Base-by-base conservation (phyloP, 805 yeast species). In the Hanseniaspora guilliermondii region DNA sequence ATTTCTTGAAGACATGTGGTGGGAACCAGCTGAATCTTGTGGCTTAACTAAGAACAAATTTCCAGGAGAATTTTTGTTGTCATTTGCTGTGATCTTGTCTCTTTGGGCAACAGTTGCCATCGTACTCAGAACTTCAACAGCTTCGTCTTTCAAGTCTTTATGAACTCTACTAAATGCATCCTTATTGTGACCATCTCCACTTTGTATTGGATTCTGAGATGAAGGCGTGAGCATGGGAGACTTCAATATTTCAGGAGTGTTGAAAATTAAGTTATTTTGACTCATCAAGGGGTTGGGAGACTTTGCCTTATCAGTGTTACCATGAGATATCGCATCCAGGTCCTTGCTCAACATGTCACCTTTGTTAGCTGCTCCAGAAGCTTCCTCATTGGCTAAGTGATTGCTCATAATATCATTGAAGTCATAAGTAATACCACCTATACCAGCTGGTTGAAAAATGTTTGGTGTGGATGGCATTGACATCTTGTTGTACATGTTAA, bases 351-450 rank as follows among this genome's bases (percentile, higher is more conserved):
- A 56, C 48, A 53, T 45, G 45, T 57, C 60, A 27, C 59, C 62
- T 55, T 60, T 64, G n/a, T 61, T 58, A n/a, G 61, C 60, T 39
- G 56, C 59, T 56, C 57, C 59, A 32, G 57, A 59, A 48, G 44
- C 60, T 47, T 57, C 52, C 21, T 48, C 55, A 24, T 62, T 59
- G 32, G 57, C 16, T 14, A 38, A 1, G 16, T 48, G 30, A 19
- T 37, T 48, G 19, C n/a, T 30, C 21, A 63, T 45, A 11, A 65
- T 42, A 32, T 65, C 68, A 54, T 64, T 65, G 24, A 64, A 58
- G 47, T 65, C 67, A 47, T 64, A 65, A 3, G 64, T 62, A 6
- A 65, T 61, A 55, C 68, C 68, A 49, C 67, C 67, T 22, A 64
- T 60, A 16, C 67, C 67, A 7, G 65, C 67, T 1, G 62, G 61